Percentiles rank a stretch among this genome's conserved stretches.
Conservation (phyloP, 2,329 filamentous ascomycete species). For the Fusarium proliferatum region DNA sequence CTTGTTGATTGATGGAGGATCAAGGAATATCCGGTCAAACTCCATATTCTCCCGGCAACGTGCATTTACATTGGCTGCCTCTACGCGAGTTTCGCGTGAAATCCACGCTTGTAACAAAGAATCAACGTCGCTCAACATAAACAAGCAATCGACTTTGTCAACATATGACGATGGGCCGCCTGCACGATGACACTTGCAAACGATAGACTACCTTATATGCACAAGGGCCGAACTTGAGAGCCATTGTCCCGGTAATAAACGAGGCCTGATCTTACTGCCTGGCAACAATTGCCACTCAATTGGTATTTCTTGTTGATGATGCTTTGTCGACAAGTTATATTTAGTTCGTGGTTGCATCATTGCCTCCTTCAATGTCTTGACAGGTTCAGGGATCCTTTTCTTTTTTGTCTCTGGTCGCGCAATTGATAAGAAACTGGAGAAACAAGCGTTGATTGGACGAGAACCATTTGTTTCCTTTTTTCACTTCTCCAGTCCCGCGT, state of each 20-base stretch:
- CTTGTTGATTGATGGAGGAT: neutral
- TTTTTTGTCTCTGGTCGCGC: conserved; percentile 7
- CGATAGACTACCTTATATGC: neutral
- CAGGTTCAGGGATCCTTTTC: conserved; percentile 17
- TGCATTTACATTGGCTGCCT: neutral
- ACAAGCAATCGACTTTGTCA: neutral
- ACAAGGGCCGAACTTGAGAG: neutral
- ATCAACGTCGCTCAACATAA: neutral
- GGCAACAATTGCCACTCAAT: neutral
- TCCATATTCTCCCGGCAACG: neutral
- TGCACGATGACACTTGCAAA: neutral
- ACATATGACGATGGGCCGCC: neutral
- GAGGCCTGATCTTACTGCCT: neutral
- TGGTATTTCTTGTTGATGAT: neutral
- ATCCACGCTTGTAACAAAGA: neutral
- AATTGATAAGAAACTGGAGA: conserved; percentile 33
- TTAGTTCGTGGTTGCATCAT: conserved; percentile 16
- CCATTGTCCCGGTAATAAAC: neutral
- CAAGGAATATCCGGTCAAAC: neutral
- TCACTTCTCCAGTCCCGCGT: conserved; percentile 33
- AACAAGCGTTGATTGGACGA: conserved; percentile 25
- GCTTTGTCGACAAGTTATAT: neutral
- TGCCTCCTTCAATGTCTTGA: neutral
- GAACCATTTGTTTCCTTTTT: conserved; percentile 31
- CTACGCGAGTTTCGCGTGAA: neutral